Base-by-base conservation (phyloP, 2,329 filamentous ascomycete genomes). In the Paraphoma sp. region DNA sequence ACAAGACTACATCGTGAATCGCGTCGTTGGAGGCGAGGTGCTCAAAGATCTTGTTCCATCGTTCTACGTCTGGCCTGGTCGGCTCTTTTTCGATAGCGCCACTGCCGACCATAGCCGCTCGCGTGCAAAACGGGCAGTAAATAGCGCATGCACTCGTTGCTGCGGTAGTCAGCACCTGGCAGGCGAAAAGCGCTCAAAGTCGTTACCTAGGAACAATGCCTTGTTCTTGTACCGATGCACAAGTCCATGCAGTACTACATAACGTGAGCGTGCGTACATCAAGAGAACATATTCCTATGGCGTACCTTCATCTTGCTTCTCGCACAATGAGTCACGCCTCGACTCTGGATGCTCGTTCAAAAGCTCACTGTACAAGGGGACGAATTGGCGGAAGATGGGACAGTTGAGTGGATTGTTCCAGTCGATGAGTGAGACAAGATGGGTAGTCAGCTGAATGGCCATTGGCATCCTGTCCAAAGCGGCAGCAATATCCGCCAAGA, bases 81-180 rank as follows among this genome's bases (percentile, higher is more conserved):
- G 56, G 59, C 11, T 31, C 23, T 31, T 70, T 70, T 23, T 75
- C 75, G 3, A 87, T 79, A 1, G 78, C 75, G 6, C 80, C 78
- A 1, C 84, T 87, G 53, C 86, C 86, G 3, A 88, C 80, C 0
- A 81, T 80, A 58, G 85, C 85, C 0, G 84, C 83, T 8, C 86
- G 81, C 2, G 86, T 88, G 72, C 86, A 88, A 66, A 81, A 87
- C 50, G 79, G 76, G 70, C 86, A 88, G 67, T 87, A 87, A 0
- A 85, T 83, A 0, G 85, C 85, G 62, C 86, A 88, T 14, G 84
- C 81, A 3, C 82, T 84, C 0, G 80, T 82, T 11, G 83, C 85
- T 38, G n/a, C 2, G 10, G 14, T 14, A 3, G 9, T 36, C 14
- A 36, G 33, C 14, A 36, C 7, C 14, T 36, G 10, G 33, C 9